Conservation (phyloP, 345 rosid species). For the Brassica rapa region DNA sequence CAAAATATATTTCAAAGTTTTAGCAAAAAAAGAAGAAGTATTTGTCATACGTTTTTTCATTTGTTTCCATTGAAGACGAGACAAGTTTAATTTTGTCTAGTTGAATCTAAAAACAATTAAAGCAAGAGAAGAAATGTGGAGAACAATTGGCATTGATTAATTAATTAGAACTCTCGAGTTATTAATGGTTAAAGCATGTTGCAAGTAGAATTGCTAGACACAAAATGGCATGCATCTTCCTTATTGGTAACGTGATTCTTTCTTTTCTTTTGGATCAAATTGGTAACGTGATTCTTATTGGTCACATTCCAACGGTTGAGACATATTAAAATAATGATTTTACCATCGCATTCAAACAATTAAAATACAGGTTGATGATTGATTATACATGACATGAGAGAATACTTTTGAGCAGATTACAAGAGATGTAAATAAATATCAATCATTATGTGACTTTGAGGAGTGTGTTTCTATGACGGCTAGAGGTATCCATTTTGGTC, state of each 20-base stretch:
- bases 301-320: not conserved
- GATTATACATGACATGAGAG: slow-evolving; percentile 9
- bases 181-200: no score
- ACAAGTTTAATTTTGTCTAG: not conserved
- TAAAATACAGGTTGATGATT: not conserved
- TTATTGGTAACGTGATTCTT: not conserved
- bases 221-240: not conserved
- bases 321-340: not conserved
- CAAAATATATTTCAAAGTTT: no score
- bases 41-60: not conserved
- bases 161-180: no score
- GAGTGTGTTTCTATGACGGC: slow-evolving; percentile 40
- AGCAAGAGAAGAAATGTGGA: no score
- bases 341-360: slow-evolving; percentile 4
- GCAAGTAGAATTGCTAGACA: not conserved
- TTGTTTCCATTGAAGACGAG: not conserved
- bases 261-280: not conserved
- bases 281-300: not conserved
- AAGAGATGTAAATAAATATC: not conserved
- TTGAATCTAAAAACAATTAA: no score
- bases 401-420: slow-evolving; percentile 13
- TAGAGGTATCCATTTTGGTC: slow-evolving; percentile 63
- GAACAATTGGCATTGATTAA: not conserved
- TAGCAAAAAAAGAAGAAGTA: no score
- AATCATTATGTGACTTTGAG: not conserved